Evolutionary conservation across 441 rosid genomes (phyloP).

Genomic region (Jatropha multifida): DNA sequence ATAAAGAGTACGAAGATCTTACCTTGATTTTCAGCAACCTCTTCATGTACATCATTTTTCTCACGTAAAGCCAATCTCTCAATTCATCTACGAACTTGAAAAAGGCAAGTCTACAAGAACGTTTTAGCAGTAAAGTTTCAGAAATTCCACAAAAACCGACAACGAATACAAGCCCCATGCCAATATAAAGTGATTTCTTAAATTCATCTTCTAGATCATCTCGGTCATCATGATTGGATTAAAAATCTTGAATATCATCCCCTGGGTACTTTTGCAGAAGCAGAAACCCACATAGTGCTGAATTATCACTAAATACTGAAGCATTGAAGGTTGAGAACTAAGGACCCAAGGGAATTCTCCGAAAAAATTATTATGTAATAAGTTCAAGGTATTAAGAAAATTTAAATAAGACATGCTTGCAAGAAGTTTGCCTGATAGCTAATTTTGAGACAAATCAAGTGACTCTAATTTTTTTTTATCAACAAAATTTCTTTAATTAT

Average conservation of each 20-base stretch:
- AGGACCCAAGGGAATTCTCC: constrained; percentile 22
- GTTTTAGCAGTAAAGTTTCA: not conserved
- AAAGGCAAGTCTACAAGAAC: not conserved
- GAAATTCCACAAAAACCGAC: not conserved
- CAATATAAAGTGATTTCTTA: not conserved
- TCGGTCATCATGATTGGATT: not conserved
- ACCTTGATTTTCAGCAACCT: not conserved
- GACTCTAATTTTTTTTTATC: not conserved
- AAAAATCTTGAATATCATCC: not conserved
- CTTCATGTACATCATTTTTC: not conserved
- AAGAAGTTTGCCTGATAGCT: constrained; percentile 14
- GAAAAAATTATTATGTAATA: constrained; percentile 15
- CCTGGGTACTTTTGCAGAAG: not conserved
- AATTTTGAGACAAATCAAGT: constrained; percentile 21
- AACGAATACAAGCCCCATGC: not conserved
- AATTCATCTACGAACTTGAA: not conserved
- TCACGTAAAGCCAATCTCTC: not conserved
- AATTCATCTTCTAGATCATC: not conserved
- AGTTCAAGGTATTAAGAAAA: constrained; percentile 10
- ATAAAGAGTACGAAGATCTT: too few relatives aligned
- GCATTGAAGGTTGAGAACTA: constrained; percentile 21
- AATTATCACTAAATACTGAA: not conserved
- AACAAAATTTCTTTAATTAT: too few relatives aligned
- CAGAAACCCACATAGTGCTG: constrained; percentile 7
- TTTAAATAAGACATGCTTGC: not conserved